Conservation (phyloP, 371 early-diverging fungal genomes). For the Mucor racemosus region DNA sequence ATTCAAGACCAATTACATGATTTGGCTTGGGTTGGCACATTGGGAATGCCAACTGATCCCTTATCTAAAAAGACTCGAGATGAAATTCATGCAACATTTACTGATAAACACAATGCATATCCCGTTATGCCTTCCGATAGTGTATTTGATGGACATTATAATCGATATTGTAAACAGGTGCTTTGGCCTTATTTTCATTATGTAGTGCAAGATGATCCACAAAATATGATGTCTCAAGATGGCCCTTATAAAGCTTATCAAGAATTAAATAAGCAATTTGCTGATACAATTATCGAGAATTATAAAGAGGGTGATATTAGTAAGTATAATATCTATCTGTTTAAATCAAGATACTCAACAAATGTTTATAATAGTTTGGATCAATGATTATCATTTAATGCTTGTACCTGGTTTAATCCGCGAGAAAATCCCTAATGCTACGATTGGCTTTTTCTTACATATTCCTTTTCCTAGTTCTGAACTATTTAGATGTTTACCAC, state of each 20-base stretch:
- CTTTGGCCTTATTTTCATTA: conserved; percentile 99
- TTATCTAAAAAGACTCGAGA: conserved; percentile 64
- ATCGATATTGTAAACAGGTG: conserved; percentile 93
- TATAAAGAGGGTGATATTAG: conserved; percentile 86
- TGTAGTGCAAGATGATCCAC: conserved; percentile 78
- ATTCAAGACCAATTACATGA: conserved; percentile 58
- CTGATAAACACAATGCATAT: conserved; percentile 63
- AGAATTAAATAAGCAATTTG: conserved; percentile 82
- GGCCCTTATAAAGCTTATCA: conserved; percentile 84
- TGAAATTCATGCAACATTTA: conserved; percentile 63
- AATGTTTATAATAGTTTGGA: conserved; percentile 75
- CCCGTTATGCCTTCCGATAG: conserved; percentile 88
- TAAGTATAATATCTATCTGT: conserved; percentile 45
- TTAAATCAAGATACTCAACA: neutral
- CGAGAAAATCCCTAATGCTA: conserved; percentile 72
- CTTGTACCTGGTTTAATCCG: conserved; percentile 90
- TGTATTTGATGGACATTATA: conserved; percentile 86
- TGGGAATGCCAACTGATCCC: conserved; percentile 76
- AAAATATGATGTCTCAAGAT: conserved; percentile 61
- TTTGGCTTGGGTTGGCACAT: conserved; percentile 77
- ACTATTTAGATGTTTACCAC: conserved; percentile 87
- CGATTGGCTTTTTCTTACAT: conserved; percentile 96
- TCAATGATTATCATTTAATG: conserved; percentile 98
- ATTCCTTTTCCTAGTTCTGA: conserved; percentile 95
- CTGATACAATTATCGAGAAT: conserved; percentile 70